A percentile compares a stretch with the other conserved stretches of the same genome.
Evolutionary conservation across 257 asterid genomes (phyloP).

Genomic region (Solanum ossicruentum): DNA sequence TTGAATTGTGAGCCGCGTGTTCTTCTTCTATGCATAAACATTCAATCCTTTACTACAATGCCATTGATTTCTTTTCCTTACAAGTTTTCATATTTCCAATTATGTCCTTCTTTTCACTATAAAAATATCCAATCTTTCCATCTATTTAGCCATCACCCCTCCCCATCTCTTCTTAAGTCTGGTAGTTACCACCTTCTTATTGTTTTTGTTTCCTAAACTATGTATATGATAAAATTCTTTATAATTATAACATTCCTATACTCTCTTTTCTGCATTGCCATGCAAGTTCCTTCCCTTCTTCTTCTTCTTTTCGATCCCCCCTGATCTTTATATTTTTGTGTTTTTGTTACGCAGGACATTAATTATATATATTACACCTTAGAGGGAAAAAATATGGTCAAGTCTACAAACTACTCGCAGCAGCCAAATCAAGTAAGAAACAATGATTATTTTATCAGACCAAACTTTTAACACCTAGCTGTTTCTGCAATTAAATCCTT

Average conservation of each 20-base stretch:
- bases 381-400: neutral
- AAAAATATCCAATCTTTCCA: conserved; percentile 19
- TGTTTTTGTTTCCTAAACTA: neutral
- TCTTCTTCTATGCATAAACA: conserved; percentile 22
- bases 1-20: conserved; percentile 29
- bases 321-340: neutral
- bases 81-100: neutral
- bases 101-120: conserved; percentile 1
- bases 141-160: neutral
- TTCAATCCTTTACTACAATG: neutral
- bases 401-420: neutral
- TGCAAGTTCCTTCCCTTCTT: neutral
- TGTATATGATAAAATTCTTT: neutral
- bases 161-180: neutral
- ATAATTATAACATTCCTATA: neutral
- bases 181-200: neutral
- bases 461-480: neutral
- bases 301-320: neutral
- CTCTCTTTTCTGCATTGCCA: neutral
- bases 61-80: neutral
- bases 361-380: neutral
- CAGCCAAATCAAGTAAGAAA: neutral
- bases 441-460: neutral
- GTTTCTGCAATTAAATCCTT: neutral
- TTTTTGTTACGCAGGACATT: neutral